phyloP scores from a whole-genome alignment of 2,329 filamentous ascomycete genomes.

The Arthroderma sp. region DNA sequence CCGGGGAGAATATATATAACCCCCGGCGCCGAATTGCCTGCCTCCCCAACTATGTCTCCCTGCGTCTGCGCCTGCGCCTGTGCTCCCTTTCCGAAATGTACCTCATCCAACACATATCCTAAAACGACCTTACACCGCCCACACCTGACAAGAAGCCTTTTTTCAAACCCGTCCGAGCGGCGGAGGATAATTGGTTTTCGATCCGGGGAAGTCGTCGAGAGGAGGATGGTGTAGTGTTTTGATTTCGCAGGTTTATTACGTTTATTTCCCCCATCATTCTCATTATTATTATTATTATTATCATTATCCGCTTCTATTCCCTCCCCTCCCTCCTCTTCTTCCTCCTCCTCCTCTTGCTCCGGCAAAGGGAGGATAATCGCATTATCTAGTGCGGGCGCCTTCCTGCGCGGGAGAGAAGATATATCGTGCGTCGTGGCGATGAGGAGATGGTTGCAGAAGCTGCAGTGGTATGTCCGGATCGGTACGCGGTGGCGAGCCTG shows the following conservation, averaged over 20 bases:
- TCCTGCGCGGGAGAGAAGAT: constrained; percentile 39
- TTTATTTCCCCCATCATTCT: neutral
- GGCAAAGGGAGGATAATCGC: constrained; percentile 46
- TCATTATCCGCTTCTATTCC: constrained; percentile 11
- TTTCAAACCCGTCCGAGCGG: constrained; percentile 54
- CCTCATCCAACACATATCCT: constrained; percentile 48
- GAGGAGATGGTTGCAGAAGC: constrained; percentile 51
- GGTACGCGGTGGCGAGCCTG: constrained; percentile 13
- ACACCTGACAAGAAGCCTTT: constrained; percentile 47
- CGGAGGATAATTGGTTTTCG: constrained; percentile 39
- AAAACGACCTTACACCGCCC: constrained; percentile 47
- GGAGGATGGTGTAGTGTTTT: constrained; percentile 36
- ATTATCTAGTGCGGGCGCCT: constrained; percentile 36
- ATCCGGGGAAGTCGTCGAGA: constrained; percentile 38
- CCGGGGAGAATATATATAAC: constrained; percentile 50
- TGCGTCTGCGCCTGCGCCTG: constrained; percentile 10
- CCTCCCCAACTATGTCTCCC: constrained; percentile 9
- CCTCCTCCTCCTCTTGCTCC: constrained; percentile 7
- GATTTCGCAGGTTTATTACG: constrained; percentile 11
- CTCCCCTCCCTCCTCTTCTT: constrained; percentile 7
- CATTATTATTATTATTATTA: constrained; percentile 8
- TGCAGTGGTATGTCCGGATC: constrained; percentile 46
- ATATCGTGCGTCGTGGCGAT: constrained; percentile 46
- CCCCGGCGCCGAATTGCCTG: constrained; percentile 12
- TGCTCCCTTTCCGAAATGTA: constrained; percentile 29